These are phyloP conservation scores for Leccinum imitatum DNA, from an alignment of 768 basidiomycete species.

Conservation along the genomic window DNA sequence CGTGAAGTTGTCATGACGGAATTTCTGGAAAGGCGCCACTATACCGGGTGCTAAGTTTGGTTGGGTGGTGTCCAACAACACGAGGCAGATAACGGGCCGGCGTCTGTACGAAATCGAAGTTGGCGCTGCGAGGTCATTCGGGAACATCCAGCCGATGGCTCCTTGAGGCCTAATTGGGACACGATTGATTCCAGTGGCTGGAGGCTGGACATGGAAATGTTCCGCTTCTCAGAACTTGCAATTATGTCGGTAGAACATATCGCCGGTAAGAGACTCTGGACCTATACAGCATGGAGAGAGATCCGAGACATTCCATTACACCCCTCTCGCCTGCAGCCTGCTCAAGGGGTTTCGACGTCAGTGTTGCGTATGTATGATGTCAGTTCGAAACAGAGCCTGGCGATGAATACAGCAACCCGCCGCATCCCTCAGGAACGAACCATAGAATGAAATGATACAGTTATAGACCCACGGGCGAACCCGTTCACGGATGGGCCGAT, in stretches of 20 bases:
- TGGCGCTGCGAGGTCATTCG: conserved; percentile 23
- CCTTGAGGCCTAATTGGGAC: conserved; percentile 14
- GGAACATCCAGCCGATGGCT: conserved; percentile 17
- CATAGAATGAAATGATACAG: not conserved
- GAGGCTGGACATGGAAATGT: not conserved
- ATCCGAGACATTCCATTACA: not conserved
- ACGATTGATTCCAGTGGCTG: not conserved
- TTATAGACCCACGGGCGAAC: not conserved
- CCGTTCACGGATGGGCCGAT: not conserved
- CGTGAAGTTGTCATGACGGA: not conserved
- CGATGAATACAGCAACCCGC: conserved; percentile 21
- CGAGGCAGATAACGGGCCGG: conserved; percentile 31
- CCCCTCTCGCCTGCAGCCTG: not conserved
- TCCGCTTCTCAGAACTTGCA: conserved; percentile 10
- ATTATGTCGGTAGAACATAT: conserved; percentile 2
- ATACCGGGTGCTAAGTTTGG: conserved; percentile 1
- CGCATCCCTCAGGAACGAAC: conserved; percentile 8
- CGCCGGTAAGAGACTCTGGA: conserved; percentile 5
- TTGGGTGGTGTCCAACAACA: conserved; percentile 8
- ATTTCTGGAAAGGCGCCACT: not conserved
- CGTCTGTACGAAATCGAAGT: conserved; percentile 24
- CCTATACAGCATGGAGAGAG: not conserved
- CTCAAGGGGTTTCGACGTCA: not conserved
- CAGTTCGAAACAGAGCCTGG: not conserved
- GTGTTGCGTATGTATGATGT: not conserved